These are phyloP conservation scores for Metschnikowia matae DNA, from an alignment of 805 yeast species.

Conservation along the genomic window DNA sequence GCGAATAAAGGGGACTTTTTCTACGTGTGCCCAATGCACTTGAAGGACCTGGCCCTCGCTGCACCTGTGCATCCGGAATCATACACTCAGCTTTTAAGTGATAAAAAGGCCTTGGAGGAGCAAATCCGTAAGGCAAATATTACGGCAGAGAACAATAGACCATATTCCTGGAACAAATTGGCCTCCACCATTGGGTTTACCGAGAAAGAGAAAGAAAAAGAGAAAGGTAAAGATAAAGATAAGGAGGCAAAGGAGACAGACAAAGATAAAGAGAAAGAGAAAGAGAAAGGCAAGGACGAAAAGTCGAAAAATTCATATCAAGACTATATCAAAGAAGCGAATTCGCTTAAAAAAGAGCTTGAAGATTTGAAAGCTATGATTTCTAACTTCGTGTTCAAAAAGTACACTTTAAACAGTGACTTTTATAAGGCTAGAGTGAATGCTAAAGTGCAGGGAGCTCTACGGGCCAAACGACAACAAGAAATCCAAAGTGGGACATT, in stretches of 20 bases:
- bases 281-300: conserved; percentile 14
- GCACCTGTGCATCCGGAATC: conserved; percentile 32
- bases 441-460: conserved; percentile 30
- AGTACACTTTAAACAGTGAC: conserved; percentile 36
- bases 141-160: conserved; percentile 27
- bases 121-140: conserved; percentile 20
- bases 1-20: conserved; percentile 49
- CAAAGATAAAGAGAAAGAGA: conserved; percentile 12
- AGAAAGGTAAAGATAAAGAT: conserved; percentile 16
- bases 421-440: conserved; percentile 42
- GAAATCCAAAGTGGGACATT: conserved; percentile 33
- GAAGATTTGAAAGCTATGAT: conserved; percentile 20
- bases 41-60: conserved; percentile 47
- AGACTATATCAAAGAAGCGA: conserved; percentile 17
- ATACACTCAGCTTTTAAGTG: conserved; percentile 25
- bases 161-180: conserved; percentile 33
- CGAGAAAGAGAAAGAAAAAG: conserved; percentile 19
- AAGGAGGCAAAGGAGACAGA: conserved; percentile 19
- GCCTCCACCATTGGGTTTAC: conserved; percentile 19
- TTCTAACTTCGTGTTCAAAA: conserved; percentile 30
- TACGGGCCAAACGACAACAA: conserved; percentile 21
- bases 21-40: conserved; percentile 47
- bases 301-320: conserved; percentile 14
- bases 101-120: conserved; percentile 19
- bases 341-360: conserved; percentile 15